phyloP scores from a whole-genome alignment of 805 yeast genomes.

The Sugiyamaella lignohabitans region DNA sequence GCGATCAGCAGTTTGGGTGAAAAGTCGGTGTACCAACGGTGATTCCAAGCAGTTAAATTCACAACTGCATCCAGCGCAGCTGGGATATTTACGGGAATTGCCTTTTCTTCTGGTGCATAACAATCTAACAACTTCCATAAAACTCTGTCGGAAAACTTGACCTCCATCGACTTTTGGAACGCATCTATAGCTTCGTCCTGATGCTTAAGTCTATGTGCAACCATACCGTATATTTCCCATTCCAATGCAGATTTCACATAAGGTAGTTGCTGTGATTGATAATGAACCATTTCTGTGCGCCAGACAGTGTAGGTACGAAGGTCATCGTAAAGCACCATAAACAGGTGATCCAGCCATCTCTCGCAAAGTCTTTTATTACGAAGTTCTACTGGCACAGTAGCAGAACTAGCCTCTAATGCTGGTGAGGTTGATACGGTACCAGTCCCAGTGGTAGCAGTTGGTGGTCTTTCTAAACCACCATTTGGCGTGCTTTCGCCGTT shows the following conservation, averaged over 20 bases:
- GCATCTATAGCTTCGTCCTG: conserved; percentile 83
- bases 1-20: conserved; percentile 60
- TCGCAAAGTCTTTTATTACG: conserved; percentile 58
- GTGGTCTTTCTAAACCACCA: not conserved
- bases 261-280: conserved; percentile 78
- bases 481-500: not conserved
- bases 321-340: conserved; percentile 64
- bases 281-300: conserved; percentile 87
- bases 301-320: conserved; percentile 72
- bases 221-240: conserved; percentile 87
- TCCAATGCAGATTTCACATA: conserved; percentile 74
- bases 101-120: conserved; percentile 36
- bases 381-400: conserved; percentile 14
- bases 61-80: conserved; percentile 60
- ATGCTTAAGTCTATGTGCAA: conserved; percentile 81
- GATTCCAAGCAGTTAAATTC: conserved; percentile 91
- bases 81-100: conserved; percentile 6
- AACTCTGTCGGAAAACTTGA: conserved; percentile 75
- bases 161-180: conserved; percentile 60
- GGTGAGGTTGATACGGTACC: not conserved
- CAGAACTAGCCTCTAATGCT: conserved; percentile 2
- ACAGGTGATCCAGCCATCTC: conserved; percentile 71
- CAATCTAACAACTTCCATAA: conserved; percentile 66
- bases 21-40: conserved; percentile 94
- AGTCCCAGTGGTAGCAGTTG: not conserved